Evolutionary conservation across 306 rosid genomes (phyloP), one percentile per base, ranked within the genome.

Genomic region (Quillaja saponaria): DNA sequence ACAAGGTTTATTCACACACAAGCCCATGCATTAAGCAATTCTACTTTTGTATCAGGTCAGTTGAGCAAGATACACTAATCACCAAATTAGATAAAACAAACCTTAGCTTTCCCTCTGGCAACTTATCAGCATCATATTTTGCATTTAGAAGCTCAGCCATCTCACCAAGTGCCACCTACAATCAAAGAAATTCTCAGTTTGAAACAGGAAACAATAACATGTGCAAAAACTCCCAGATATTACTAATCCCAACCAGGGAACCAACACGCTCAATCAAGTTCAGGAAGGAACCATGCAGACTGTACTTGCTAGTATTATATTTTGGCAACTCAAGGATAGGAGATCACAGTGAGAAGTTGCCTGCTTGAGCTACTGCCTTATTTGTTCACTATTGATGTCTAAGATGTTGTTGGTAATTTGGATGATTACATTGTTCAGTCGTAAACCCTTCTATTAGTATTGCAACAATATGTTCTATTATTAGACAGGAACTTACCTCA

Each of bases 111-210:
- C 95, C 96, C 75, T 72, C 62, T 6, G 99, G 94, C 72, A 92
- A 75, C 68, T 71, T 66, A 77, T 89, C 87, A 7, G 99, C 96
- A 57, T 92, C 86, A 62, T 78, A 84, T 11, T 87, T 84, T 15
- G 87, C 89, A 3, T 20, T 20, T 62, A 21, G 73, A 87, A 92
- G 94, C 80, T 89, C 96, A 17, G 80, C 87, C 95, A 86, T 86
- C 76, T 86, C 95, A 34, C 95, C 99, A 25, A 89, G 83, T 56
- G 96, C 99, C 63, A 92, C 98, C 96, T 92, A 47, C 56, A 49
- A 49, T 55, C 40, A 31, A 34, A 59, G 28, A 19, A 58, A 28
- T 17, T 46, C 14, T 59, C n/a, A n/a, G 3, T 13, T 6, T 37
- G 10, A 37, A 37, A 6, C 6, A 5, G 10, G 40, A 10, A 37